phyloP scores from a whole-genome alignment of 345 rosid species.

The Fremontodendron californicum region DNA sequence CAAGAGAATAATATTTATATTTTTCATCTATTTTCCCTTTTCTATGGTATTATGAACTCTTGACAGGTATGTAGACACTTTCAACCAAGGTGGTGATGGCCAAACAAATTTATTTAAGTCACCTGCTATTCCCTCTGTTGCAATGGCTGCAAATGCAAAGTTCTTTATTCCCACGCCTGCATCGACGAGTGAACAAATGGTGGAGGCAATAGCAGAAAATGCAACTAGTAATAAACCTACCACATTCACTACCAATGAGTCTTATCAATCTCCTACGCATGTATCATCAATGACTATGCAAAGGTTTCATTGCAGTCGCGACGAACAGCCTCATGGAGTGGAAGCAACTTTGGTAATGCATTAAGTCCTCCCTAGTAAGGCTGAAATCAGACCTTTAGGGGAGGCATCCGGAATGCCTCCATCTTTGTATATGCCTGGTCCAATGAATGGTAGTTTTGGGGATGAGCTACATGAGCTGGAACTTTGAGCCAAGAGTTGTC shows the following conservation, averaged over 20 bases:
- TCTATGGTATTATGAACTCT: background rate
- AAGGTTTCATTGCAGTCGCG: constrained; percentile 41
- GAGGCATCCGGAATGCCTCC: constrained; percentile 38
- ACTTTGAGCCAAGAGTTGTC: constrained; percentile 45
- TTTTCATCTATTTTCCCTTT: background rate
- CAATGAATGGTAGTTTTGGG: constrained; percentile 45
- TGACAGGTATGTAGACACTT: constrained; percentile 80
- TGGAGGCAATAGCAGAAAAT: constrained; percentile 40
- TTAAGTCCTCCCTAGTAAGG: constrained; percentile 15
- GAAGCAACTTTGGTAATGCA: constrained; percentile 39
- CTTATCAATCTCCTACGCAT: constrained; percentile 23
- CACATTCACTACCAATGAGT: constrained; percentile 27
- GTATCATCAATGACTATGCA: constrained; percentile 33
- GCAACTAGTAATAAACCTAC: constrained; percentile 38
- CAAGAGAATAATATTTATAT: background rate
- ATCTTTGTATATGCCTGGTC: constrained; percentile 29
- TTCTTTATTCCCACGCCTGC: constrained; percentile 70
- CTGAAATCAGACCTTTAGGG: constrained; percentile 34
- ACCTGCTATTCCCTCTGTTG: constrained; percentile 54
- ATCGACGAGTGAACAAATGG: constrained; percentile 37
- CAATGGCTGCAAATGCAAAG: constrained; percentile 58
- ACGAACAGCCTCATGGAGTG: constrained; percentile 70
- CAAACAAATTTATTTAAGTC: constrained; percentile 59
- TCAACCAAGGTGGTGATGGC: constrained; percentile 54
- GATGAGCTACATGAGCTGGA: constrained; percentile 96